Evolutionary conservation across 352 stramenopile species (phyloP).

Genomic region (Phytophthora palmivora): DNA sequence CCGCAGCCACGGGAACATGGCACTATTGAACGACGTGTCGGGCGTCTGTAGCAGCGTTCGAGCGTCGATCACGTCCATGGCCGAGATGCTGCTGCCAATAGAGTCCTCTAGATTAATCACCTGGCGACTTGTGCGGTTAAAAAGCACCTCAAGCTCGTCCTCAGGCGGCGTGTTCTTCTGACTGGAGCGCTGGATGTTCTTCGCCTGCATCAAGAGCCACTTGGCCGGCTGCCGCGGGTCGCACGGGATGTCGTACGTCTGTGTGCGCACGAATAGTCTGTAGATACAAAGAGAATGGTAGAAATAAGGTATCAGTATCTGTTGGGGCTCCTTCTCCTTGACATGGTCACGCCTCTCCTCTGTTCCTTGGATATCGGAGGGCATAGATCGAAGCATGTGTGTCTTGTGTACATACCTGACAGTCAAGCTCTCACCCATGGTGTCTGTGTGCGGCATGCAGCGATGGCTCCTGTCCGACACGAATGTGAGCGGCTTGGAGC

Average conservation of each 20-base stretch:
- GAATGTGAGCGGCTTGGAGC: slow-evolving; percentile 7
- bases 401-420: slow-evolving; percentile 47
- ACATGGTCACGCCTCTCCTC: slow-evolving; percentile 2
- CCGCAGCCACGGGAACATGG: slow-evolving; percentile 80
- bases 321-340: background rate
- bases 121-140: slow-evolving; percentile 73
- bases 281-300: background rate
- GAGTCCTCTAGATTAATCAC: slow-evolving; percentile 76
- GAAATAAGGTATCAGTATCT: background rate
- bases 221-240: slow-evolving; percentile 73
- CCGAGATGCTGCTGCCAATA: slow-evolving; percentile 63
- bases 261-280: slow-evolving; percentile 79
- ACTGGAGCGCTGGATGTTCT: slow-evolving; percentile 75
- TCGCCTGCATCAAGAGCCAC: slow-evolving; percentile 80
- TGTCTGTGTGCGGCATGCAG: background rate
- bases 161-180: slow-evolving; percentile 46
- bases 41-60: slow-evolving; percentile 72
- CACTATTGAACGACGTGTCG: slow-evolving; percentile 69
- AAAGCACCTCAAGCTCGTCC: slow-evolving; percentile 83
- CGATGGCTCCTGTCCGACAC: background rate
- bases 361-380: background rate
- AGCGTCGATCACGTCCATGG: slow-evolving; percentile 86
- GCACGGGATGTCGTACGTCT: slow-evolving; percentile 88
- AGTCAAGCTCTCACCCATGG: slow-evolving; percentile 56
- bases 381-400: background rate